These are phyloP conservation scores for Lanzia echinophila DNA, from an alignment of 2,329 filamentous ascomycete species.

Conservation along the genomic window DNA sequence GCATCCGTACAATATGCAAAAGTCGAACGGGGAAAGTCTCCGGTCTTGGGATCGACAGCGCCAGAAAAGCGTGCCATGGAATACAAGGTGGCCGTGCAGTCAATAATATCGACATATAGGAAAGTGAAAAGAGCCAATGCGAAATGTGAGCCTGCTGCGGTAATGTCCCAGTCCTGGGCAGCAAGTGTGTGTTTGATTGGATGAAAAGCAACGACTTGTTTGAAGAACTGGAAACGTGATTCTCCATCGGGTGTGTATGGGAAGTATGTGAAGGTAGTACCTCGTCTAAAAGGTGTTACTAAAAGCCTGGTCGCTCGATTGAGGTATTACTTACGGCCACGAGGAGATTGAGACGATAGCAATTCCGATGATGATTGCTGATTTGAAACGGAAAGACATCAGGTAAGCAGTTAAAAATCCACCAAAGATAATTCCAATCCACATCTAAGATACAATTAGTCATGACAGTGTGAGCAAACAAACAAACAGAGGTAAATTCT, in stretches of 20 bases:
- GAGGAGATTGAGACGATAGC: conserved; percentile 65
- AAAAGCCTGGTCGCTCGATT: neutral
- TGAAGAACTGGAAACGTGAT: conserved; percentile 64
- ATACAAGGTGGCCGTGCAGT: conserved; percentile 70
- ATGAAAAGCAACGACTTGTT: conserved; percentile 63
- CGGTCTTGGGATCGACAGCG: conserved; percentile 55
- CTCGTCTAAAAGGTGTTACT: conserved; percentile 38
- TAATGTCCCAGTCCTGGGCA: conserved; percentile 60
- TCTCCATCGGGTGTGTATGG: conserved; percentile 59
- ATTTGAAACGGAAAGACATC: conserved; percentile 72
- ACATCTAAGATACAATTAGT: conserved; percentile 47
- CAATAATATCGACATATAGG: conserved; percentile 73
- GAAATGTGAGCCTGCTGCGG: conserved; percentile 48
- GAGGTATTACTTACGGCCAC: conserved; percentile 54
- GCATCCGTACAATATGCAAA: conserved; percentile 71
- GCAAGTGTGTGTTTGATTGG: conserved; percentile 58
- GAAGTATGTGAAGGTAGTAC: conserved; percentile 67
- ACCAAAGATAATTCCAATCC: conserved; percentile 78
- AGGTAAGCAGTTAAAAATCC: conserved; percentile 74
- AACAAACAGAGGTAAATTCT: conserved; percentile 7
- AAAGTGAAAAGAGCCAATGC: conserved; percentile 69
- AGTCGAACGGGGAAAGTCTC: conserved; percentile 82
- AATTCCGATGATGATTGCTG: conserved; percentile 68
- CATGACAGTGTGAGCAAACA: neutral
- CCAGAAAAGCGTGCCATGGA: conserved; percentile 75